phyloP scores from a whole-genome alignment of 352 stramenopile genomes.

The Phytopythium montanum region DNA sequence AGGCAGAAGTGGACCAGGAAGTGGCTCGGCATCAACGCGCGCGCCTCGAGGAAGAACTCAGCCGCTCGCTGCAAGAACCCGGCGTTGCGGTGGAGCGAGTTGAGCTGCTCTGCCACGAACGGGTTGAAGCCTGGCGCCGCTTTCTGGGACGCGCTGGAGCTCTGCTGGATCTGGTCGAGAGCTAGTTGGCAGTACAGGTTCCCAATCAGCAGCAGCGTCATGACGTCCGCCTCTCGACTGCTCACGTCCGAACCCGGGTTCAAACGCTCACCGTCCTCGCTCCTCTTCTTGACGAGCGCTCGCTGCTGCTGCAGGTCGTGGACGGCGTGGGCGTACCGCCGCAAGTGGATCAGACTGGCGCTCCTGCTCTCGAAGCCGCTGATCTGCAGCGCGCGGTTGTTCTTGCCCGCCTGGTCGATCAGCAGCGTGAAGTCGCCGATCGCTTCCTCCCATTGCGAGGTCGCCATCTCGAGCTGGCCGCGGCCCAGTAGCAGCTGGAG shows the following conservation, averaged over 20 bases:
- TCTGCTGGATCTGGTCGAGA: conserved; percentile 39
- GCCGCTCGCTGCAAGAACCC: conserved; percentile 26
- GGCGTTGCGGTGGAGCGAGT: conserved; percentile 20
- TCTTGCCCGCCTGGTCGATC: conserved; percentile 32
- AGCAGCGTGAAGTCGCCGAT: conserved; percentile 42
- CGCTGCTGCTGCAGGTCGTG: conserved; percentile 41
- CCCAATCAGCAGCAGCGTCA: conserved; percentile 41
- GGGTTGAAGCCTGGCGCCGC: conserved; percentile 17
- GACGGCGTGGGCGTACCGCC: conserved; percentile 36
- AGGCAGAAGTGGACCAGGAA: conserved; percentile 47
- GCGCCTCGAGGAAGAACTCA: conserved; percentile 33
- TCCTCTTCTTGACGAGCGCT: conserved; percentile 11
- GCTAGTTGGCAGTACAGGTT: conserved; percentile 60
- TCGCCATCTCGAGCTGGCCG: conserved; percentile 29
- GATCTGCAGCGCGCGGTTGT: conserved; percentile 17
- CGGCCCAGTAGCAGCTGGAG: conserved; percentile 44
- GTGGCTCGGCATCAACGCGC: conserved; percentile 21
- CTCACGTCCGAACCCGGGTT: conserved; percentile 3
- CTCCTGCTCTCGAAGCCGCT: conserved; percentile 33
- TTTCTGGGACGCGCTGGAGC: conserved; percentile 21
- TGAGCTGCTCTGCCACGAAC: conserved; percentile 19
- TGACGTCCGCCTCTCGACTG: conserved; percentile 15
- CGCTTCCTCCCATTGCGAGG: conserved; percentile 33
- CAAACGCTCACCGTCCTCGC: conserved; percentile 7
- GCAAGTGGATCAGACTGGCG: conserved; percentile 30